These are phyloP conservation scores for Trichomonas vaginalis DNA, from an alignment of 208 protist species.

Conservation along the genomic window DNA sequence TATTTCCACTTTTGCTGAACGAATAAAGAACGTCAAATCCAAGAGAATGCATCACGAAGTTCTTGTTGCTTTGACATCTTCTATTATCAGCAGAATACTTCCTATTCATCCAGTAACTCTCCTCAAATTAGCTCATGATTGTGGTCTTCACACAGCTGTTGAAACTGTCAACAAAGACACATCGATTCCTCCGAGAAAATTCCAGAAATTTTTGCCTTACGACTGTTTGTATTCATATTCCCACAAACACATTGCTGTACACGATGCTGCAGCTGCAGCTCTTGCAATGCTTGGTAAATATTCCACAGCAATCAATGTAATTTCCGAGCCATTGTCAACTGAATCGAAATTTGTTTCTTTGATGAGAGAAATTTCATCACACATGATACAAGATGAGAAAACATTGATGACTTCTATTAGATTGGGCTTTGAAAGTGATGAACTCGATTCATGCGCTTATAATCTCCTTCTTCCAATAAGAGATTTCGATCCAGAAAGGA, in stretches of 20 bases:
- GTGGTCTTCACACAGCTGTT: neutral
- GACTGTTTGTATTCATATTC: neutral
- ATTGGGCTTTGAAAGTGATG: neutral
- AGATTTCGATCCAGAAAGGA: neutral
- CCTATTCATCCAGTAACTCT: neutral
- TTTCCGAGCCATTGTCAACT: neutral
- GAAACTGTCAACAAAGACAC: neutral
- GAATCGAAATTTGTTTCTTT: neutral
- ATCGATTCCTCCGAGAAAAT: neutral
- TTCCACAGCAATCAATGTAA: neutral
- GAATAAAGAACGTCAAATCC: neutral
- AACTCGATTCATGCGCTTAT: neutral
- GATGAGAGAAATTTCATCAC: neutral
- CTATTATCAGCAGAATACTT: neutral
- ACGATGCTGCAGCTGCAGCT: neutral
- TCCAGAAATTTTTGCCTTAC: neutral
- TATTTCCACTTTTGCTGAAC: neutral
- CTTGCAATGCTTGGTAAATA: neutral
- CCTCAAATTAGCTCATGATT: neutral
- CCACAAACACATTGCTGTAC: neutral
- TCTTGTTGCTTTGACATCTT: neutral
- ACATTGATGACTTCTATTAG: neutral
- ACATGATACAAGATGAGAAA: neutral
- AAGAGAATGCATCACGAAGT: neutral
- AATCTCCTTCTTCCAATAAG: neutral